Conservation (phyloP, 2,329 filamentous ascomycete species). For the Amphichorda felina region DNA sequence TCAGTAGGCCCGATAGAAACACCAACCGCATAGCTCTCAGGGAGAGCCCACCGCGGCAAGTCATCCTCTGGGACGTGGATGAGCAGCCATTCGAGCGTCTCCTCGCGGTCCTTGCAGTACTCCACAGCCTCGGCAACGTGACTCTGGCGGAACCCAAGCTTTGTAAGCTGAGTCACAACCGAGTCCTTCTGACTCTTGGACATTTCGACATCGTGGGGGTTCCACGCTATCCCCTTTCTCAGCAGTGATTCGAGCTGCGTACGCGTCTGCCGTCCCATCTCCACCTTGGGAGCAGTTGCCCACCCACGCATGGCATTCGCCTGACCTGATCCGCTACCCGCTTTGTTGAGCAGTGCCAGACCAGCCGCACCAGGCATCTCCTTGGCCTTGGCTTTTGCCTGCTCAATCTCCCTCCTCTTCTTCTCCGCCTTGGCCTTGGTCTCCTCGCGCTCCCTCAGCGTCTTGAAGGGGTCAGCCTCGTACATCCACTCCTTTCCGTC, state of each 20-base stretch:
- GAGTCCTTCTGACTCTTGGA: constrained; percentile 38
- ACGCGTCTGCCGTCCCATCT: constrained; percentile 77
- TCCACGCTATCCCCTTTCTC: constrained; percentile 73
- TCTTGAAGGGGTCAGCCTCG: constrained; percentile 85
- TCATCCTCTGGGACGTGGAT: constrained; percentile 97
- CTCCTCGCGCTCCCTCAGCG: constrained; percentile 67
- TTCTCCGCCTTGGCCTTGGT: constrained; percentile 66
- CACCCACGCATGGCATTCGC: constrained; percentile 57
- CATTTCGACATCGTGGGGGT: constrained; percentile 63
- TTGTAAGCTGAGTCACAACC: constrained; percentile 61
- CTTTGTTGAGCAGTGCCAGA: constrained; percentile 36
- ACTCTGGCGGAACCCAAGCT: constrained; percentile 77
- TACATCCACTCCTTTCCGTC: constrained; percentile 81
- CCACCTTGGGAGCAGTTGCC: constrained; percentile 77
- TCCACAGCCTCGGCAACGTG: constrained; percentile 81
- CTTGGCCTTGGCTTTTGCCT: constrained; percentile 55
- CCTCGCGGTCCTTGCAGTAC: constrained; percentile 83
- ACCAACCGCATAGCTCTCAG: constrained; percentile 83
- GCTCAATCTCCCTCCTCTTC: constrained; percentile 61
- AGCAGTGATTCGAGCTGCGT: constrained; percentile 70
- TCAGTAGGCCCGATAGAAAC: constrained; percentile 77
- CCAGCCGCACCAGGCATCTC: constrained; percentile 48
- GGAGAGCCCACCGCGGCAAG: constrained; percentile 82
- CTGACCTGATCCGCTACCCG: constrained; percentile 16
- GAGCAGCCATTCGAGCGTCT: constrained; percentile 89